A percentile compares a stretch with the other conserved stretches of the same genome.
Evolutionary conservation across 352 stramenopile genomes (phyloP).

Genomic region (Pythium guiyangense): DNA sequence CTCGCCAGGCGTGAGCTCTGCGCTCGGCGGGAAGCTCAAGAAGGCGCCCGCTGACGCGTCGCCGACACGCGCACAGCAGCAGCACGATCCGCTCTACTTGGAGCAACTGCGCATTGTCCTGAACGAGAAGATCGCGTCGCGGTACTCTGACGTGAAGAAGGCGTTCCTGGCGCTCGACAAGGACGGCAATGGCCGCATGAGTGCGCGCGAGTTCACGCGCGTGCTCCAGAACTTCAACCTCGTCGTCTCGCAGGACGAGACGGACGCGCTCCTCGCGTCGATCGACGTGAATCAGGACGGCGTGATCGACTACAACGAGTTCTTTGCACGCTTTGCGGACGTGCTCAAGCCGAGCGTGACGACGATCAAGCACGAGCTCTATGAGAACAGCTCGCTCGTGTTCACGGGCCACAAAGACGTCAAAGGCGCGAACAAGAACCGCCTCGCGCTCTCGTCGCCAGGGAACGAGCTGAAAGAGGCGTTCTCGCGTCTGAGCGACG

Average conservation of each 20-base stretch:
- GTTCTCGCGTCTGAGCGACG: conserved; percentile 53
- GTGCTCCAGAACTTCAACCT: conserved; percentile 49
- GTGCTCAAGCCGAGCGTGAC: conserved; percentile 27
- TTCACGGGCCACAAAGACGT: conserved; percentile 43
- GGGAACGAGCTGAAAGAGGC: conserved; percentile 72
- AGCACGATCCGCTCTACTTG: conserved; percentile 30
- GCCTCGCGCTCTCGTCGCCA: conserved; percentile 45
- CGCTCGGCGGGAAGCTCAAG: conserved; percentile 18
- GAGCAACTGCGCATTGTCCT: conserved; percentile 63
- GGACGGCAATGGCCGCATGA: conserved; percentile 38
- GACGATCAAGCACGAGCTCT: conserved; percentile 24
- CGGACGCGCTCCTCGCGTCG: conserved; percentile 23
- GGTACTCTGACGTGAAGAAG: conserved; percentile 37
- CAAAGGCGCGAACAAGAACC: conserved; percentile 57
- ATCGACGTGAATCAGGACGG: conserved; percentile 38
- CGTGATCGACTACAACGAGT: conserved; percentile 54
- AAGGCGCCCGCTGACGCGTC: conserved; percentile 6
- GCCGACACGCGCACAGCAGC: neutral
- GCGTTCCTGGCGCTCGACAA: conserved; percentile 44
- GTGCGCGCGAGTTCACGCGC: conserved; percentile 35
- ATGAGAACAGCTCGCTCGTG: conserved; percentile 65
- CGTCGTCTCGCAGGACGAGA: conserved; percentile 31
- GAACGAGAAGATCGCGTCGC: conserved; percentile 43
- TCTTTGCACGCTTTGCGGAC: conserved; percentile 59
- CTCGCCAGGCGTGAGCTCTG: conserved; percentile 40